Base-by-base conservation (phyloP, 495 filamentous ascomycete species). In the Cairneyella variabilis region DNA sequence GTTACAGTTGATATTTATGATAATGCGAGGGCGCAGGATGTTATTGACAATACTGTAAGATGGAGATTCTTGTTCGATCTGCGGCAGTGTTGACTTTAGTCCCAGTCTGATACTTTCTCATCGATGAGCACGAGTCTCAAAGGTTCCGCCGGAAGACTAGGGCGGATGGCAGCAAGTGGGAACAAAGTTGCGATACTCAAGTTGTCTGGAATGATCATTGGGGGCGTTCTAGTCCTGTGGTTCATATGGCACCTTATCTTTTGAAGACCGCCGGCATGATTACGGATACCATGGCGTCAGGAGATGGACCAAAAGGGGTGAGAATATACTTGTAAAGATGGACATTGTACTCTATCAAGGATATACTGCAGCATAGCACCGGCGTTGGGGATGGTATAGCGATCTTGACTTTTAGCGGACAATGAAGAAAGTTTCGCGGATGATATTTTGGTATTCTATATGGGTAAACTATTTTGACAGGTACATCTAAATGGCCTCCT, bases 1-100 rank as follows among this genome's bases (percentile, higher is more conserved):
- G 90, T 98, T n/a, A 98, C 93, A n/a, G 83, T 97, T 39, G 89
- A 97, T 72, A 98, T 98, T 66, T 95, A 97, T 73, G 91, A 97
- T 71, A 88, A 91, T 65, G 93, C 93, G 34, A 79, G 89, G 34
- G 81, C 86, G 62, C 91, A 96, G 63, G 81, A 85, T 47, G 77
- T 93, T 23, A 88, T 98, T 53, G 90, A 97, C 67, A 78, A 81
- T 60, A 89, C 88, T 38, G 90, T 95, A 80, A 16, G 82, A 71
- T 46, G 48, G 12, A n/a, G n/a, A n/a, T n/a, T n/a, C n/a, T n/a
- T n/a, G n/a, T n/a, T n/a, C n/a, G n/a, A n/a, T n/a, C n/a, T n/a
- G n/a, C n/a, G n/a, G n/a, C n/a, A n/a, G 3, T 39, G 2, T 42
- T 52, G 10, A 17, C 3, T 11, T 37, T 21, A 9, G 34, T 36